Conservation (phyloP, 2,329 filamentous ascomycete species). For the Dothideomycetes sp. region DNA sequence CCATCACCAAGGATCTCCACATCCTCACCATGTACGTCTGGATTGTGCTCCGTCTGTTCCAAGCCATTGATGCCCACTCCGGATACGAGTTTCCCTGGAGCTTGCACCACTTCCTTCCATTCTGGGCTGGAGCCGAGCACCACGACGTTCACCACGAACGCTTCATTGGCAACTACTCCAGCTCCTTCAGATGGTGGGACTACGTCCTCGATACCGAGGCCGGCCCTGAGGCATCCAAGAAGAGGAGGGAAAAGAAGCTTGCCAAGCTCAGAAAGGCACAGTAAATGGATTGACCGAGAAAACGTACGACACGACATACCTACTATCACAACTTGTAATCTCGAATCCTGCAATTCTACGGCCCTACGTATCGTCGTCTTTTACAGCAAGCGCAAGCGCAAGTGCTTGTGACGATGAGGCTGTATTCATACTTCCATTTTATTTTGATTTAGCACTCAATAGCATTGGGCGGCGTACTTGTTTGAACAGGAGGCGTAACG, state of each 20-base stretch:
- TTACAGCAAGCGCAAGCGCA: no score
- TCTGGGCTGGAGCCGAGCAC: constrained; percentile 96
- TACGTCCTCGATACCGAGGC: constrained; percentile 88
- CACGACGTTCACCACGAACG: constrained; percentile 97
- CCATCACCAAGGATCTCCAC: constrained; percentile 76
- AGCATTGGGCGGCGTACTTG: constrained; percentile 1
- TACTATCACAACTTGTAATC: no score
- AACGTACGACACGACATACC: no score
- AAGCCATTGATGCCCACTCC: constrained; percentile 94
- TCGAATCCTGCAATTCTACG: no score
- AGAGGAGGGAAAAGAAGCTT: constrained; percentile 67
- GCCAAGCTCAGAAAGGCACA: constrained; percentile 59
- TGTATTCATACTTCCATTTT: not conserved
- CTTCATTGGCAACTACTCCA: constrained; percentile 96
- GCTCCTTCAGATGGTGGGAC: constrained; percentile 99
- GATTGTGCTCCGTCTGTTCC: constrained; percentile 87
- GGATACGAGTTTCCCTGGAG: constrained; percentile 99
- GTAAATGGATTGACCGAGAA: constrained; percentile 30
- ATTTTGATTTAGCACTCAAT: not conserved
- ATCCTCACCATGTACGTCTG: constrained; percentile 96
- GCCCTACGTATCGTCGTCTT: no score
- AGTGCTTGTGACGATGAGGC: not conserved
- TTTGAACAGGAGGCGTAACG: not conserved
- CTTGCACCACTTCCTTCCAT: constrained; percentile 85
- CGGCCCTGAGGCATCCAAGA: constrained; percentile 74